phyloP scores from a whole-genome alignment of 768 basidiomycete genomes.

The Hydnomerulius pinastri region DNA sequence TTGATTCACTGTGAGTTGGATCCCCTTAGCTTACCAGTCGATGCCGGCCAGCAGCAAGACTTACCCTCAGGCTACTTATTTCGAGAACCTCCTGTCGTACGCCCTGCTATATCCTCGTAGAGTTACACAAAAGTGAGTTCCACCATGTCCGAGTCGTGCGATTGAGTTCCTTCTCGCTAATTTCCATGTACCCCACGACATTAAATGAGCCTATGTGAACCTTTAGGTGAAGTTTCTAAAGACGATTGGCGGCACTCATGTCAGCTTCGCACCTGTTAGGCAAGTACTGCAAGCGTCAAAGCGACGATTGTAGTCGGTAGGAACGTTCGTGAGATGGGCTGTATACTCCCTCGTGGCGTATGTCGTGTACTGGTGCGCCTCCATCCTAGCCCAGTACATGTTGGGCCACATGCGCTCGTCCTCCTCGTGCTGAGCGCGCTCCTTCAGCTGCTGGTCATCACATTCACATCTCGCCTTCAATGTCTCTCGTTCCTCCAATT shows the following conservation, averaged over 20 bases:
- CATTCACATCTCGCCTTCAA: constrained; percentile 17
- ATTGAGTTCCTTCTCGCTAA: constrained; percentile 18
- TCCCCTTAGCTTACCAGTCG: not conserved
- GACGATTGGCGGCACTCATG: not conserved
- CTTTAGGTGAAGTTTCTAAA: not conserved
- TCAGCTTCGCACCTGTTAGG: constrained; percentile 7
- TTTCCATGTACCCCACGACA: constrained; percentile 20
- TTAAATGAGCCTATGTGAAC: constrained; percentile 4
- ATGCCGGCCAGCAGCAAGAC: not conserved
- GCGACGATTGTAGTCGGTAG: constrained; percentile 14
- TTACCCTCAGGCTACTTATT: not conserved
- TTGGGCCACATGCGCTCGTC: constrained; percentile 15
- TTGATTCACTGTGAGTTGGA: constrained; percentile 15
- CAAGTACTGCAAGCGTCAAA: constrained; percentile 14
- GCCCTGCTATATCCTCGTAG: constrained; percentile 11
- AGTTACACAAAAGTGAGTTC: constrained; percentile 8
- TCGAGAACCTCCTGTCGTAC: not conserved
- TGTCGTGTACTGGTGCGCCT: constrained; percentile 10
- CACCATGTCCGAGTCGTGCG: constrained; percentile 10
- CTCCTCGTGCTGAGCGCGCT: constrained; percentile 14
- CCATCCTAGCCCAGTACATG: constrained; percentile 12
- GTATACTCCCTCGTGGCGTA: constrained; percentile 20
- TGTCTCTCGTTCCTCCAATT: constrained; percentile 7
- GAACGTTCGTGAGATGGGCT: constrained; percentile 22
- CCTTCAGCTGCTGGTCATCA: constrained; percentile 21